Evolutionary conservation across 768 basidiomycete species (phyloP), one percentile per base, ranked within the genome.

Genomic region (Filobasidium floriforme): DNA sequence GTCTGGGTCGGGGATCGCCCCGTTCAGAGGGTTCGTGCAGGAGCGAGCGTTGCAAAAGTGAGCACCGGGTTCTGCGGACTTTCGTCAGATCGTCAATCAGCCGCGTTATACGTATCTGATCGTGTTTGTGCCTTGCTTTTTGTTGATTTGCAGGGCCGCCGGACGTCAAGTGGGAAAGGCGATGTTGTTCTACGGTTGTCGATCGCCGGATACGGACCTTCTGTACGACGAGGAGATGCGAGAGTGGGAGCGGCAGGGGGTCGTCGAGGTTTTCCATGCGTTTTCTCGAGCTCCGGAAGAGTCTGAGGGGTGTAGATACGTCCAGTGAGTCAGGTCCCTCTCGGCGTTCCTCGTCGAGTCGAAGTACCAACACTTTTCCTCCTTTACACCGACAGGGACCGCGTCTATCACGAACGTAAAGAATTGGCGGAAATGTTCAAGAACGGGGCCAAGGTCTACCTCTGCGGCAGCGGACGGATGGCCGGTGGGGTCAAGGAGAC

Each of bases 1-100:
- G 41, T 81, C 82, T 22, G 83, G 83, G 7, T 79, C 82, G 2
- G 83, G 83, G 4, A 68, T 84, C 15, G 81, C 83, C 4, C 83
- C 83, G 0, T 81, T 84, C 80, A 79, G 82, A 46, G 82, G 81
- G 0, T 84, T 84, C 76, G 77, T 84, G 49, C 83, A 83, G 72
- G 83, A 83, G 68, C 80, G 83, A 7, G 81, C 82, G 22, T 70
- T 79, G 60, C 82, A 83, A 72, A 82, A 81, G 69, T 63, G 51
- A 41, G 66, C 62, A 37, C 26, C n/a, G n/a, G n/a, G n/a, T n/a
- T n/a, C n/a, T n/a, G n/a, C n/a, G n/a, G n/a, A n/a, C n/a, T n/a
- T n/a, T n/a, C n/a, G n/a, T n/a, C n/a, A n/a, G n/a, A n/a, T n/a
- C n/a, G n/a, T n/a, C n/a, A n/a, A n/a, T n/a, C n/a, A n/a, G n/a